phyloP scores from a whole-genome alignment of 176 grass and related monocot genomes.

The Elaeis guineensis region DNA sequence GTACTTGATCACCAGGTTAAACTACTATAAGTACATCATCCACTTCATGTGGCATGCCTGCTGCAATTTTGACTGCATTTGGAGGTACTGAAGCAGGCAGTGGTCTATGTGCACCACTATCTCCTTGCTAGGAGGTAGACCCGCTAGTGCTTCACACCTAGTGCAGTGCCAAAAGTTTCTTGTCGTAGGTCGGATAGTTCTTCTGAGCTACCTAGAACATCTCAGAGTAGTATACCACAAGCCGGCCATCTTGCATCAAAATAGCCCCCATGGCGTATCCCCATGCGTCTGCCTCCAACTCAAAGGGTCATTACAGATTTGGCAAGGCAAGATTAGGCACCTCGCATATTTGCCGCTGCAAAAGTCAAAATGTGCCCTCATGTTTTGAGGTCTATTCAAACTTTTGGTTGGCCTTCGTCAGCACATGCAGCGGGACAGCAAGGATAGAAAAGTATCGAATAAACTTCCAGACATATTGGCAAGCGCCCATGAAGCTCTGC shows the following conservation, averaged over 20 bases:
- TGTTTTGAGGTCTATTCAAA: conserved; percentile 4
- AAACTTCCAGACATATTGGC: conserved; percentile 5
- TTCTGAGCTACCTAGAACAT: neutral
- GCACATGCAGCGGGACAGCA: neutral
- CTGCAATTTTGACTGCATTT: neutral
- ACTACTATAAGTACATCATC: neutral
- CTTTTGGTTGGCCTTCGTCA: conserved; percentile 15
- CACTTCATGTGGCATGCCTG: neutral
- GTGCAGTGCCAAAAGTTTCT: neutral
- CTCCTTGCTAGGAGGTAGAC: neutral
- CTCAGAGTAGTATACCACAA: neutral
- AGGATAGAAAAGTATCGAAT: neutral
- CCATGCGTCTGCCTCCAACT: neutral
- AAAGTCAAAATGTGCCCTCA: neutral
- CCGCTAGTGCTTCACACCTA: neutral
- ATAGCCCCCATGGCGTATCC: neutral
- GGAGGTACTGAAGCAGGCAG: neutral
- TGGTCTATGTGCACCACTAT: neutral
- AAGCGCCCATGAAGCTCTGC: neutral
- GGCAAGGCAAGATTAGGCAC: neutral
- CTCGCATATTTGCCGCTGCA: conserved; percentile 8
- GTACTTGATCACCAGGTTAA: neutral
- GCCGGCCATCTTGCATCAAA: neutral
- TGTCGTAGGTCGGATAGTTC: neutral
- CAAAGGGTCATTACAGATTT: neutral